These are phyloP conservation scores for Tuber magnatum DNA, from an alignment of 495 filamentous ascomycete genomes.

Conservation along the genomic window DNA sequence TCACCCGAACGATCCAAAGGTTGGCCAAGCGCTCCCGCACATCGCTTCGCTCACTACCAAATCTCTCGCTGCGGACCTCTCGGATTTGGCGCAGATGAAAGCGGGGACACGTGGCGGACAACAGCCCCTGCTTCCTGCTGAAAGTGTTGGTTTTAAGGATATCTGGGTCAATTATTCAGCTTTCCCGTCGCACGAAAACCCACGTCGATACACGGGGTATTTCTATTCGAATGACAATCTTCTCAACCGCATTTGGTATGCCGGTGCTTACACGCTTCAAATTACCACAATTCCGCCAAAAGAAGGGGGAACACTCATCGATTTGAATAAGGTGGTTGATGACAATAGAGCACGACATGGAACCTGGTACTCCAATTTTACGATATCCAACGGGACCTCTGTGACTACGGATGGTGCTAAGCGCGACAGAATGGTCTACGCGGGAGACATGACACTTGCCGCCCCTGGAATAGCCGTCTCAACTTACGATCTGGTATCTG, in stretches of 20 bases:
- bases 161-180: constrained; percentile 44
- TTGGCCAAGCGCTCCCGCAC: constrained; percentile 30
- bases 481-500: constrained; percentile 45
- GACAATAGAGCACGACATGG: constrained; percentile 42
- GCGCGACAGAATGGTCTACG: constrained; percentile 53
- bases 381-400: constrained; percentile 50
- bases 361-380: constrained; percentile 46
- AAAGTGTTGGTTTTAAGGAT: constrained; percentile 12
- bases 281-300: constrained; percentile 51
- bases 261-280: constrained; percentile 58
- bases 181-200: constrained; percentile 42
- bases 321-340: constrained; percentile 43
- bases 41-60: not conserved
- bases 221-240: constrained; percentile 48
- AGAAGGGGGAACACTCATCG: constrained; percentile 47
- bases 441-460: constrained; percentile 49
- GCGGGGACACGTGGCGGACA: not conserved
- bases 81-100: not conserved
- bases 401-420: constrained; percentile 53
- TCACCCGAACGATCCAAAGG: constrained; percentile 16
- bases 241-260: constrained; percentile 56
- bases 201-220: constrained; percentile 47
- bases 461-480: constrained; percentile 47
- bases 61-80: constrained; percentile 8
- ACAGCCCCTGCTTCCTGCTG: constrained; percentile 31